A percentile compares a stretch with the other conserved stretches of the same genome.
These are phyloP conservation scores for Ceratobasidium sp. DNA, from an alignment of 1,284 basidiomycete species.

Conservation along the genomic window DNA sequence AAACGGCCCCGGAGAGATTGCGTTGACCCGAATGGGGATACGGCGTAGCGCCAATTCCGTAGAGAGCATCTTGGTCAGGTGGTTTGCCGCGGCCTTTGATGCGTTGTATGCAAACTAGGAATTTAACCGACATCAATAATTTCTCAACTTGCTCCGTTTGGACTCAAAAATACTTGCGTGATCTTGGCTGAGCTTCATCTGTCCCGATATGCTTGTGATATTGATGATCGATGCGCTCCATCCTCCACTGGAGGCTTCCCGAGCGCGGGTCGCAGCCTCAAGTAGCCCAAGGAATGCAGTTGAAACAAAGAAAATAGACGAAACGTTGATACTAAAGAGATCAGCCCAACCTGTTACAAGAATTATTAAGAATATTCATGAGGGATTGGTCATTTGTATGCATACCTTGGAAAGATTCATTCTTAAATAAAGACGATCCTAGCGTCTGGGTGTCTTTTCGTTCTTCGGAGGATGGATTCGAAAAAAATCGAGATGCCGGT, in stretches of 20 bases:
- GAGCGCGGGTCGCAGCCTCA: conserved; percentile 62
- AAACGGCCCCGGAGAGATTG: conserved; percentile 64
- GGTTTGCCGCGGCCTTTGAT: conserved; percentile 75
- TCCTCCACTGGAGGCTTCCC: conserved; percentile 51
- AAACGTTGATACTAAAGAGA: conserved; percentile 60
- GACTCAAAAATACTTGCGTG: conserved; percentile 61
- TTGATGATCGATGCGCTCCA: conserved; percentile 71
- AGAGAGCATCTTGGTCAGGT: conserved; percentile 74
- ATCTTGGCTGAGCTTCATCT: conserved; percentile 71
- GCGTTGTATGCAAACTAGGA: conserved; percentile 78
- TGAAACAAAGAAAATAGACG: conserved; percentile 75
- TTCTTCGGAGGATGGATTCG: conserved; percentile 62
- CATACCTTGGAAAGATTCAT: conserved; percentile 61
- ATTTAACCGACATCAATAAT: not conserved
- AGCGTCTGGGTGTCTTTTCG: conserved; percentile 67
- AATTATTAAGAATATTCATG: not conserved
- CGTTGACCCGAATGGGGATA: conserved; percentile 59
- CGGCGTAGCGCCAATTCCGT: conserved; percentile 74
- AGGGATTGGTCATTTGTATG: conserved; percentile 48
- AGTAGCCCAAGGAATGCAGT: conserved; percentile 77
- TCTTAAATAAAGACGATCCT: conserved; percentile 68
- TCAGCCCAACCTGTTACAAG: conserved; percentile 34
- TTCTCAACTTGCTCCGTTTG: not conserved
- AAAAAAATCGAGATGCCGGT: conserved; percentile 65
- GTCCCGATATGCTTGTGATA: conserved; percentile 75